Percentiles rank a stretch among this genome's conserved stretches.
Conservation (phyloP, 371 early-diverging fungal species). For the Capniomyces stellatus region DNA sequence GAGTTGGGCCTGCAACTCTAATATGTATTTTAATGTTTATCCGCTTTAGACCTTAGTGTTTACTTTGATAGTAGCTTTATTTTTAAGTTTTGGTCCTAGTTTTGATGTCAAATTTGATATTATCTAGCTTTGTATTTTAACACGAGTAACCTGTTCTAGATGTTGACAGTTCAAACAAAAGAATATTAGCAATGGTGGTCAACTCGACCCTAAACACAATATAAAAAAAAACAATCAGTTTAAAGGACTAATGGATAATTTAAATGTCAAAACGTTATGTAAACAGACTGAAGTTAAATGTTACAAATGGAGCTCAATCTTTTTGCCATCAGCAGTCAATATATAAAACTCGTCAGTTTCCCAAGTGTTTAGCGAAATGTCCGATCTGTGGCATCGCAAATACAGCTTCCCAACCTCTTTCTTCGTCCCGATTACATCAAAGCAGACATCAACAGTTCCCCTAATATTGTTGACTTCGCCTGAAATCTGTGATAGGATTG, state of each 20-base stretch:
- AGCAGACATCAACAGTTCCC: conserved; percentile 23
- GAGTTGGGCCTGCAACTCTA: too few relatives aligned
- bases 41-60: too few relatives aligned
- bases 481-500: conserved; percentile 23
- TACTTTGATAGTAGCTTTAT: too few relatives aligned
- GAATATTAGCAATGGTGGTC: neutral
- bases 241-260: neutral
- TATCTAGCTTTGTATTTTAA: too few relatives aligned
- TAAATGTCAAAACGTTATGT: conserved; percentile 6
- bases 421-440: conserved; percentile 20
- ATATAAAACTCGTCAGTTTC: conserved; percentile 20
- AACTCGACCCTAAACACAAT: neutral
- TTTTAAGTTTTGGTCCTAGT: too few relatives aligned
- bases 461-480: conserved; percentile 23
- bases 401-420: conserved; percentile 15
- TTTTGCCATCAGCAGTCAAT: conserved; percentile 14
- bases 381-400: conserved; percentile 18
- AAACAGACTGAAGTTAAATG: neutral
- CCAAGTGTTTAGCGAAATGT: conserved; percentile 21
- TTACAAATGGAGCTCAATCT: too few relatives aligned
- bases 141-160: too few relatives aligned
- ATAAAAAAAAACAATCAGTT: neutral
- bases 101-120: too few relatives aligned
- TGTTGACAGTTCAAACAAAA: neutral
- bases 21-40: too few relatives aligned